Percentiles rank a stretch among this genome's conserved stretches.
These are phyloP conservation scores for Salix suchowensis DNA, from an alignment of 345 rosid species.

Conservation along the genomic window DNA sequence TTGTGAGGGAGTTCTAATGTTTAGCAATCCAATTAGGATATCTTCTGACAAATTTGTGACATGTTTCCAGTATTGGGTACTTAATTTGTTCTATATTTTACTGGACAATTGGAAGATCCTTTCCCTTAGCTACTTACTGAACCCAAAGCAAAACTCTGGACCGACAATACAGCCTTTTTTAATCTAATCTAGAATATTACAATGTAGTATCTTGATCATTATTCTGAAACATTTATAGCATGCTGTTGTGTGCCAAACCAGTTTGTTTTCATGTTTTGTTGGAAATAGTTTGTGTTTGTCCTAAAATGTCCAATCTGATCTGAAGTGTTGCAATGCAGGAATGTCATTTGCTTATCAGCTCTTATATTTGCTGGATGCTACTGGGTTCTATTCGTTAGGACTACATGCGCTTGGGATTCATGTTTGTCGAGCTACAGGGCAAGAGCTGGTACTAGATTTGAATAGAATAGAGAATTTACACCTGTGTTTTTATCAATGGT, in stretches of 20 bases:
- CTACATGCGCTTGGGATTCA: constrained; percentile 89
- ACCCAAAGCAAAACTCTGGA: neutral
- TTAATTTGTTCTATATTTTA: neutral
- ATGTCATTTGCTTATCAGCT: constrained; percentile 86
- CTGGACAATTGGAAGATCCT: neutral
- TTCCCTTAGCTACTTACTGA: neutral
- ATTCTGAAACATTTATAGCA: neutral
- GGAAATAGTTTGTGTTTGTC: constrained; percentile 8
- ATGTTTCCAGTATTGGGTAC: neutral
- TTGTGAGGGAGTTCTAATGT: neutral
- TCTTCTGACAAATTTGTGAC: neutral
- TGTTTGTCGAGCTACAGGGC: constrained; percentile 99
- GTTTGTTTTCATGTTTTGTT: constrained; percentile 4
- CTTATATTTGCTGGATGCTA: constrained; percentile 90
- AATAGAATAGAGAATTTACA: constrained; percentile 1
- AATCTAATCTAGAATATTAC: neutral
- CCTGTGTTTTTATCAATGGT: neutral
- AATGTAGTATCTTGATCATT: neutral
- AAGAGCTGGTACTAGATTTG: constrained; percentile 70
- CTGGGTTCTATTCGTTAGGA: constrained; percentile 87
- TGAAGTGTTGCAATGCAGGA: constrained; percentile 48
- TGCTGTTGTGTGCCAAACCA: neutral
- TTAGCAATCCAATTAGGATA: neutral
- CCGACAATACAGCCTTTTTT: neutral
- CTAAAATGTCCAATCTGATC: constrained; percentile 20